Evolutionary conservation across 2,329 filamentous ascomycete species (phyloP), one percentile per base, ranked within the genome.

Genomic region (Curvularia sp.): DNA sequence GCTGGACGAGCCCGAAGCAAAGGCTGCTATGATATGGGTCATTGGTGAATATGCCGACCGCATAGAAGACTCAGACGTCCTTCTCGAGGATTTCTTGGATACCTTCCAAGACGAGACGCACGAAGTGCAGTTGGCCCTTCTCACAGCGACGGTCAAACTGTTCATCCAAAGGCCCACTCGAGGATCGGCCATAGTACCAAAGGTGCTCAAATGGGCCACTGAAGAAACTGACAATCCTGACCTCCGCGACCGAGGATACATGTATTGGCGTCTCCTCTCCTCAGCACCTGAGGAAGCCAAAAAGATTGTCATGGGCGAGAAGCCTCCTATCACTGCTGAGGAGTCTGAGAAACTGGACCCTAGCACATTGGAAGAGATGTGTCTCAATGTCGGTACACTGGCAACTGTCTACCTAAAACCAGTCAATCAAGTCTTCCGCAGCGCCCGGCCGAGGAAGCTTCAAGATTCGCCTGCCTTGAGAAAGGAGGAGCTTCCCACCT

Each of bases 161-260:
- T 99, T 99, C 79, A 97, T 99, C 66, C 95, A 98, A 75, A 87
- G 95, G 22, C 95, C 95, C 0, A 97, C 93, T 15, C 96, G 96
- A 74, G 95, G 92, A 26, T 93, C 97, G 71, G 89, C 96, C 52
- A 84, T 99, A 6, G 94, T 99, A 0, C 95, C 94, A 0, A 93
- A 93, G 71, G 94, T 98, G 2, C 83, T 99, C 50, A 98, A 98
- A 78, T 98, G 95, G 94, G 96, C 95, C 4, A 99, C 95, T 0
- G 95, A 98, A 77, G 95, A 98, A 77, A 98, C 94, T n/a, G 95
- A 99, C 74, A 97, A 99, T 77, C 95, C 95, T 0, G 95, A 99
- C 78, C 86, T 99, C 28, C 89, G 95, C 63, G 95, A 99, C 76
- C 85, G 95, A 69, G 95, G 95, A 0, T 99, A 97, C 82, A 98